Conservation (phyloP, 2,329 filamentous ascomycete species). For the Clonostachys rosea region DNA sequence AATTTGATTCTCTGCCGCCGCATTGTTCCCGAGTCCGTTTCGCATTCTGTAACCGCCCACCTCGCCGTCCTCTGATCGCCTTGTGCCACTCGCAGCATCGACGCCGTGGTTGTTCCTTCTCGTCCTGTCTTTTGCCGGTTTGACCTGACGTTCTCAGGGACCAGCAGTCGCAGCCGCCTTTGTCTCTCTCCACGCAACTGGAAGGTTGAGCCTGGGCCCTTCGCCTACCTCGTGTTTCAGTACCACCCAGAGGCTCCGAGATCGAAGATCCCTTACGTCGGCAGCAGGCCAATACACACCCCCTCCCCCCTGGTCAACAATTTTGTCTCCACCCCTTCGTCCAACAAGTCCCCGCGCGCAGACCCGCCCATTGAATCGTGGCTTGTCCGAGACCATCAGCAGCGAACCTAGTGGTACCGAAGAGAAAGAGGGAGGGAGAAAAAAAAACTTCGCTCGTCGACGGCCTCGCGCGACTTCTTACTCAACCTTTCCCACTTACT, state of each 20-base stretch:
- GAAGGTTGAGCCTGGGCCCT: constrained; percentile 9
- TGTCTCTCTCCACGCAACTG: background rate
- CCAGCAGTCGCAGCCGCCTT: constrained; percentile 7
- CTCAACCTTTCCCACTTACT: constrained; percentile 23
- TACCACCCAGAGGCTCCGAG: constrained; percentile 21
- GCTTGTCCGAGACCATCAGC: constrained; percentile 4
- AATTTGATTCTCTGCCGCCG: too few species aligned
- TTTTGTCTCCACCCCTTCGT: background rate
- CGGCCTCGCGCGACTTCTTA: constrained; percentile 18
- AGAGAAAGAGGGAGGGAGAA: constrained; percentile 10
- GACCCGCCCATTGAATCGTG: constrained; percentile 4
- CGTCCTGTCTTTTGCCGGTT: too few species aligned
- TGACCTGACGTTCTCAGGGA: too few species aligned
- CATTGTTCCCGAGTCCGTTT: constrained; percentile 6
- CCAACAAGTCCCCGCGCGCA: constrained; percentile 3
- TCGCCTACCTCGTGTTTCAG: constrained; percentile 18
- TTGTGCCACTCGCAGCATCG: too few species aligned
- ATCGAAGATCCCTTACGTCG: constrained; percentile 7
- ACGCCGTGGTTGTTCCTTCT: too few species aligned
- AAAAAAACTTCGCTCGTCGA: constrained; percentile 25
- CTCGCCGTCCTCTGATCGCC: constrained; percentile 15
- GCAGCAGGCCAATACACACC: background rate
- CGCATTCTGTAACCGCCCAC: constrained; percentile 19
- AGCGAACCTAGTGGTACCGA: constrained; percentile 1
- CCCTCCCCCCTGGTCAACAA: constrained; percentile 1